These are phyloP conservation scores for Pogostemon cablin DNA, from an alignment of 257 asterid genomes.

Conservation along the genomic window DNA sequence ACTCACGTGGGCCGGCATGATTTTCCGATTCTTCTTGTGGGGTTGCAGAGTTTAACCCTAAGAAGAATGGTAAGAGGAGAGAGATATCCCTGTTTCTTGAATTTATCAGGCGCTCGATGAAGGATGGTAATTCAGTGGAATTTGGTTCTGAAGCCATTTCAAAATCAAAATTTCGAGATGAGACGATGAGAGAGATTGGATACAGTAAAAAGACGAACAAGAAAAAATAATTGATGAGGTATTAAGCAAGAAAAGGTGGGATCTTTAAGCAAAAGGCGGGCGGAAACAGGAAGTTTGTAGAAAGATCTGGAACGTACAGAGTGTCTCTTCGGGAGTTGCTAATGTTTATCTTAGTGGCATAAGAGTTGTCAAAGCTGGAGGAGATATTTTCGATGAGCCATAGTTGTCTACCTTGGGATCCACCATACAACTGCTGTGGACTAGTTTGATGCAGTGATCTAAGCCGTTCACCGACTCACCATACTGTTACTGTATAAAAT, in stretches of 20 bases:
- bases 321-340: not conserved
- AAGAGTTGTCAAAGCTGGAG: not conserved
- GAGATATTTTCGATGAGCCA: slow-evolving; percentile 19
- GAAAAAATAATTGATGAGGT: not conserved
- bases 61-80: slow-evolving; percentile 47
- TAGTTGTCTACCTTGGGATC: not conserved
- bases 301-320: slow-evolving; percentile 45
- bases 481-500: too few species aligned
- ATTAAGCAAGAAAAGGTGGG: not conserved
- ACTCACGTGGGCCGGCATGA: slow-evolving; percentile 15
- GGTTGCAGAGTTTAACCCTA: slow-evolving; percentile 39
- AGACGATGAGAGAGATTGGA: not conserved
- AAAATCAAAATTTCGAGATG: not conserved
- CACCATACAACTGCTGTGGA: slow-evolving; percentile 2
- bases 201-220: not conserved
- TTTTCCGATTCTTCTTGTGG: slow-evolving; percentile 35
- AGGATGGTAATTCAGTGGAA: slow-evolving; percentile 31
- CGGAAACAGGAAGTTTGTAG: slow-evolving; percentile 44
- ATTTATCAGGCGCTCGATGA: slow-evolving; percentile 39
- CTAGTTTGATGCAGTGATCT: not conserved
- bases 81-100: slow-evolving; percentile 54
- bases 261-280: slow-evolving; percentile 34
- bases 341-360: slow-evolving; percentile 17
- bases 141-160: slow-evolving; percentile 59
- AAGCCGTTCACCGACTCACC: too few species aligned